Evolutionary conservation across 257 asterid species (phyloP).

Genomic region (Craterostigma plantagineum): DNA sequence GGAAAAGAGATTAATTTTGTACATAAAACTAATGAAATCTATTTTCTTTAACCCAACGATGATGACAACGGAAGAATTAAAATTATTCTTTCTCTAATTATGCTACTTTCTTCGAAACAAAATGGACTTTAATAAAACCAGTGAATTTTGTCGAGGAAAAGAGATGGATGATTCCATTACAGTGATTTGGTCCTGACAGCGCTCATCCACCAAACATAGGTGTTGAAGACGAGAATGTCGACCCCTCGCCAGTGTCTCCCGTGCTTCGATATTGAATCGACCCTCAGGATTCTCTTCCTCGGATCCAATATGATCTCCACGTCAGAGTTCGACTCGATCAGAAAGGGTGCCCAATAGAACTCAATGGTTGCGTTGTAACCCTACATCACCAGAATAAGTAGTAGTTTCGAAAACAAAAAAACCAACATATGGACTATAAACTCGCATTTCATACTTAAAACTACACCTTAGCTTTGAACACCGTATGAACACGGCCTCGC

Average conservation of each 20-base stretch:
- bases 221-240: slow-evolving; percentile 61
- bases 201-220: slow-evolving; percentile 96
- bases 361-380: slow-evolving; percentile 69
- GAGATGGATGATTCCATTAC: slow-evolving; percentile 25
- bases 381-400: slow-evolving; percentile 13
- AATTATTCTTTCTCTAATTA: no score
- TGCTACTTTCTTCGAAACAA: no score
- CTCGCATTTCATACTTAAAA: not conserved
- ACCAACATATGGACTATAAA: no score
- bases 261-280: slow-evolving; percentile 61
- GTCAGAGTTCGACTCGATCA: slow-evolving; percentile 75
- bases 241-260: slow-evolving; percentile 60
- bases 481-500: slow-evolving; percentile 61
- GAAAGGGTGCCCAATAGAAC: slow-evolving; percentile 94
- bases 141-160: not conserved
- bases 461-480: slow-evolving; percentile 63
- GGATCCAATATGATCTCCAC: slow-evolving; percentile 63
- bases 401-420: no score
- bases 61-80: no score
- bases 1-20: no score
- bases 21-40: no score
- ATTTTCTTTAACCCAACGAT: no score
- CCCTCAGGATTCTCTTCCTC: slow-evolving; percentile 48
- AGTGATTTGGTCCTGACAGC: slow-evolving; percentile 63
- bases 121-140: no score